Evolutionary conservation across 2,329 filamentous ascomycete genomes (phyloP), one percentile per base, ranked within the genome.

Genomic region (Hortaea werneckii): DNA sequence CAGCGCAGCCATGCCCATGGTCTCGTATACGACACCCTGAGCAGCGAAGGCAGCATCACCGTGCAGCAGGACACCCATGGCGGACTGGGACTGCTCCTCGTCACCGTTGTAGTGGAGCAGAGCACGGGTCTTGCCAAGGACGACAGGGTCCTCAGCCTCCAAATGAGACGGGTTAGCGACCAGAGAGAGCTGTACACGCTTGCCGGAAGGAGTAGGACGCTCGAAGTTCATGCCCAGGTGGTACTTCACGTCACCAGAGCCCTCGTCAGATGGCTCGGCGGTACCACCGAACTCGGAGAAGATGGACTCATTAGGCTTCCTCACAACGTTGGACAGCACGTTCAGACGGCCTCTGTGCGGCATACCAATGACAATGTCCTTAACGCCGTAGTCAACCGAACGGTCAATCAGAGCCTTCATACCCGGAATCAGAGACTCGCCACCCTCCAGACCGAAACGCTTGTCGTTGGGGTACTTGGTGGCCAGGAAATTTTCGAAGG

Each of bases 141-240:
- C 92, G 51, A 98, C 92, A 6, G 92, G 92, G 66, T 98, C 92
- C 70, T 98, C 92, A 42, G 92, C 92, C 72, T 98, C 92, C 62
- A 98, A 74, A 76, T 98, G 92, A 46, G 92, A 98, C 35, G 92
- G 92, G 69, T 98, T 98, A 71, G 92, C 92, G 50, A 98, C 92
- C 42, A 98, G 80, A 51, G 92, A 98, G 45, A 98, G 81, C 74
- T 98, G 92, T n/a, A 98, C 92, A 54, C 92, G 92, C 79, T 96
- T 96, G 60, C 92, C 92, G 38, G 90, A 96, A 48, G 92, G 92
- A 7, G 92, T 98, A 45, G 92, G 92, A 53, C 92, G 87, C 75
- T 98, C 92, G 58, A 98, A 98, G 76, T 98, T 98, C 92, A 98
- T 98, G 65, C 92, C 92, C 61, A 98, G 75, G 74, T 98, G 92